Percentiles rank a stretch among this genome's conserved stretches.
Conservation (phyloP, 1,139 yeast genomes). For the Scheffersomyces insectosa region DNA sequence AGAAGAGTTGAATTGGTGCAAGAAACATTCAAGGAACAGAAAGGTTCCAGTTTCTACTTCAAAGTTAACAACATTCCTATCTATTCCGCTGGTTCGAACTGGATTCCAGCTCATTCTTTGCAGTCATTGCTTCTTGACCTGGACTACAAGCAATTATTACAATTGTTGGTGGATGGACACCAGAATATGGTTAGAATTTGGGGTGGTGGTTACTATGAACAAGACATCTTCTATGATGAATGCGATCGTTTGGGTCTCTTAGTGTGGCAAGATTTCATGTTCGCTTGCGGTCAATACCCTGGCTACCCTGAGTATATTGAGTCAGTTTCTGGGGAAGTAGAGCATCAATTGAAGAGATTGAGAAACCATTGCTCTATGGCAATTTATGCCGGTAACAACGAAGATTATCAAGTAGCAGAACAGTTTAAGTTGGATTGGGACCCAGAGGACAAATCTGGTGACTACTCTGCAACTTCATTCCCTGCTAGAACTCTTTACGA, state of each 20-base stretch:
- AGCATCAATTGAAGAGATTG: conserved; percentile 35
- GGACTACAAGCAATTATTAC: conserved; percentile 37
- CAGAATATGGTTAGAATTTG: conserved; percentile 49
- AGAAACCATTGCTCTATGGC: conserved; percentile 37
- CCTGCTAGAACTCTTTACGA: conserved; percentile 46
- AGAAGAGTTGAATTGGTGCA: conserved; percentile 41
- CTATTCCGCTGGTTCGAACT: conserved; percentile 42
- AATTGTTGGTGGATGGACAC: conserved; percentile 33
- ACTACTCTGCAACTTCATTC: conserved; percentile 32
- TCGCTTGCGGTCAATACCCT: conserved; percentile 54
- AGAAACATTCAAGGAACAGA: conserved; percentile 26
- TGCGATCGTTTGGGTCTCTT: conserved; percentile 46
- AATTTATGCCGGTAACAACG: conserved; percentile 45
- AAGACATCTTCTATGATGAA: conserved; percentile 38
- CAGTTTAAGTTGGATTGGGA: conserved; percentile 30
- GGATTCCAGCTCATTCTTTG: conserved; percentile 51
- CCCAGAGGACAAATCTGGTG: conserved; percentile 22
- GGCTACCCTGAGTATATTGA: conserved; percentile 27
- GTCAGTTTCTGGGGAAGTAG: conserved; percentile 32
- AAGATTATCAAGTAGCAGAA: conserved; percentile 49
- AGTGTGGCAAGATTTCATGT: conserved; percentile 56
- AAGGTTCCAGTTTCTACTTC: conserved; percentile 32
- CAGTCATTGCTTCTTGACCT: conserved; percentile 26
- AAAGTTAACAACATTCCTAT: conserved; percentile 38
- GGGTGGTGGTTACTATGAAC: conserved; percentile 53